phyloP scores from a whole-genome alignment of 2,329 filamentous ascomycete genomes.

The Aspergillus candidus region DNA sequence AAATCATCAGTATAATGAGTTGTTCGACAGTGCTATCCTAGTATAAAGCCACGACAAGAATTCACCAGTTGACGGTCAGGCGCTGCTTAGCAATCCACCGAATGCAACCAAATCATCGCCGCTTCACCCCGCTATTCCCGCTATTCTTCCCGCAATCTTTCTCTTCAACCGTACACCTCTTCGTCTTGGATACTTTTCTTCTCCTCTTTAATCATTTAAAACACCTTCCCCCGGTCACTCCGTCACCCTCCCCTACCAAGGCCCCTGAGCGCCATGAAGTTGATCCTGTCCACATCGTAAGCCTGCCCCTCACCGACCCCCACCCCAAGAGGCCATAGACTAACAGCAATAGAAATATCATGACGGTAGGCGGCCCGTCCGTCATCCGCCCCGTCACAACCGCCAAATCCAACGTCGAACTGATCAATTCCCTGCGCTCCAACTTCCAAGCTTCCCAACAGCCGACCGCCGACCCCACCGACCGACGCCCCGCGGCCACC shows the following conservation, averaged over 20 bases:
- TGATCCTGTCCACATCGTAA: conserved; percentile 81
- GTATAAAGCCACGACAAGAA: too few species aligned
- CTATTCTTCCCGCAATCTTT: neutral
- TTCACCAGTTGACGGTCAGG: conserved; percentile 1
- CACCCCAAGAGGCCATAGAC: neutral
- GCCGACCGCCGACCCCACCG: conserved; percentile 30
- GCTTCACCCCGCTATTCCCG: neutral
- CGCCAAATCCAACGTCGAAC: conserved; percentile 85
- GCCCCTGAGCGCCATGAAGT: conserved; percentile 57
- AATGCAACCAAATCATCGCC: conserved; percentile 1
- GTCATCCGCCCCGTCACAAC: conserved; percentile 72
- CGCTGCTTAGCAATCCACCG: conserved; percentile 25
- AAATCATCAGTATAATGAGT: too few species aligned
- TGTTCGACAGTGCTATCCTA: too few species aligned
- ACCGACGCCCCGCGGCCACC: conserved; percentile 21
- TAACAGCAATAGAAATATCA: conserved; percentile 60
- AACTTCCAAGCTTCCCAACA: conserved; percentile 73
- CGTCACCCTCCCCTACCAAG: too few species aligned
- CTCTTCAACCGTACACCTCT: neutral
- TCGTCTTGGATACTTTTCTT: neutral
- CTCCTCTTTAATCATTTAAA: neutral
- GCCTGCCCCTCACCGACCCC: conserved; percentile 26
- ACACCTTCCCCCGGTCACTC: neutral
- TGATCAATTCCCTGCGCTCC: conserved; percentile 78
- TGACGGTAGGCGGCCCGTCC: conserved; percentile 72